Evolutionary conservation across 306 rosid species (phyloP).

Genomic region (Inga laurina): DNA sequence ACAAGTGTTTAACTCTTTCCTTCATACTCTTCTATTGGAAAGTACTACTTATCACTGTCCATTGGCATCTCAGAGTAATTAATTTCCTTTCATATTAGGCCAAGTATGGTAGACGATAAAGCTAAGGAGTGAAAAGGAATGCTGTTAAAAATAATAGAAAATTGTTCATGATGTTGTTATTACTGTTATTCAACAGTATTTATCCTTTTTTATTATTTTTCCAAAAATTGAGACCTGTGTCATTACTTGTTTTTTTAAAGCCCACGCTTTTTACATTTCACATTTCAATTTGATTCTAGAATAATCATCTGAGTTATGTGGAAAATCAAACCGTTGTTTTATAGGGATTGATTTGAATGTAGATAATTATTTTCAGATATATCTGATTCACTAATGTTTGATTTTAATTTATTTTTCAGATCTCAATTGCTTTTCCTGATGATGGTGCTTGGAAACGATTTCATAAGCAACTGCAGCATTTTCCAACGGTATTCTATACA

Average conservation of each 20-base stretch:
- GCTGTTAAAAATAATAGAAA: neutral
- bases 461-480: constrained; percentile 90
- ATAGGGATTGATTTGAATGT: constrained; percentile 13
- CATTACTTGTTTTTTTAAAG: too few relatives aligned
- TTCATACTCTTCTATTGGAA: neutral
- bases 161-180: neutral
- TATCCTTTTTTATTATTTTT: neutral
- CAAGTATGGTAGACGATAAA: neutral
- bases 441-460: constrained; percentile 99
- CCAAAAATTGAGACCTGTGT: neutral
- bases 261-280: neutral
- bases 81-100: neutral
- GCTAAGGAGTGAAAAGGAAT: neutral
- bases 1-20: neutral
- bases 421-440: constrained; percentile 93
- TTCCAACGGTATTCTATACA: constrained; percentile 70
- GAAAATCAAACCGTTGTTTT: neutral
- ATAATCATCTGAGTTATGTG: neutral
- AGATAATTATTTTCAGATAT: constrained; percentile 4
- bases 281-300: neutral
- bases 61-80: neutral
- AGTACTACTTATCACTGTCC: neutral
- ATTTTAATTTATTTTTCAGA: constrained; percentile 43
- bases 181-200: neutral
- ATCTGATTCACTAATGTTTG: constrained; percentile 23